Evolutionary conservation across 768 basidiomycete genomes (phyloP).

Genomic region (Leccinum subgranulosum): DNA sequence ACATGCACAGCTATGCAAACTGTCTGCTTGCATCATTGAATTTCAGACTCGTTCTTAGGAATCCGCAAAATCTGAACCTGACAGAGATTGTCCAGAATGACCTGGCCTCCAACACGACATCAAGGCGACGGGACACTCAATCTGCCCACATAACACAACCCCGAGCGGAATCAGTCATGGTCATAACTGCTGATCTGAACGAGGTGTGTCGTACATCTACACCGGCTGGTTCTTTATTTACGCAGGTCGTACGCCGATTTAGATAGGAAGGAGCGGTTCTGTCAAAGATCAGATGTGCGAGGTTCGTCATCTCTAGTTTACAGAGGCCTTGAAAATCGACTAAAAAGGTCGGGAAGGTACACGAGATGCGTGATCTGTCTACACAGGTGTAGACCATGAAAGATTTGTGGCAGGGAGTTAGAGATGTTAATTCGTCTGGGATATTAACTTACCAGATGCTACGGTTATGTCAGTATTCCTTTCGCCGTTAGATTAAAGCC

Average conservation of each 20-base stretch:
- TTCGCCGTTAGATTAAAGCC: too few relatives aligned
- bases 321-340: background rate
- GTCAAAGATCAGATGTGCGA: background rate
- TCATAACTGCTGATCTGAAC: background rate
- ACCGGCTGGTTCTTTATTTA: too few relatives aligned
- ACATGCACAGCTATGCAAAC: conserved; percentile 12
- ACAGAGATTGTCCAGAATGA: background rate
- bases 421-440: too few relatives aligned
- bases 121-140: background rate
- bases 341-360: background rate
- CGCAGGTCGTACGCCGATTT: background rate
- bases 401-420: too few relatives aligned
- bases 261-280: background rate
- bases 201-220: background rate
- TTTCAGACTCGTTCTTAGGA: background rate
- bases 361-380: too few relatives aligned
- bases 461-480: too few relatives aligned
- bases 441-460: too few relatives aligned
- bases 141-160: background rate
- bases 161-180: background rate
- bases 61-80: background rate
- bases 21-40: conserved; percentile 12
- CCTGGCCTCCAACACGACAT: background rate
- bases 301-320: background rate
- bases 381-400: too few relatives aligned